Conservation (phyloP, 345 rosid genomes). For the Salix koriyanagi region DNA sequence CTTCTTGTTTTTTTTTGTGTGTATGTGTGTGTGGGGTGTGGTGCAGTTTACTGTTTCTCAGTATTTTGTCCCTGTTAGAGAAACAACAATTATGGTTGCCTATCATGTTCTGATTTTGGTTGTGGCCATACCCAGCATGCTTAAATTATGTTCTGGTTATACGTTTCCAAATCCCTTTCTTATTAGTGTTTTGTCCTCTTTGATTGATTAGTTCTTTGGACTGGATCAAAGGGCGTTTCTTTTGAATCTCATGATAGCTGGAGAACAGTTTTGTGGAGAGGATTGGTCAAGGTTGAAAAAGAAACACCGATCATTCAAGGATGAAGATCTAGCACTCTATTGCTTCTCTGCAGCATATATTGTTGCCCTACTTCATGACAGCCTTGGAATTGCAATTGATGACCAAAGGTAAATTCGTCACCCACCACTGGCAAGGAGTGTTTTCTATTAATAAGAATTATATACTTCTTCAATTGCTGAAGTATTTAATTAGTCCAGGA, state of each 20-base stretch:
- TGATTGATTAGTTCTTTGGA: slow-evolving; percentile 62
- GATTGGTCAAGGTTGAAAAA: slow-evolving; percentile 70
- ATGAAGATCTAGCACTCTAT: slow-evolving; percentile 58
- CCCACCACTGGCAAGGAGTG: neutral
- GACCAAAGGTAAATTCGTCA: slow-evolving; percentile 45
- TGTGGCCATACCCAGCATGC: neutral
- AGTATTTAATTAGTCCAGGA: neutral
- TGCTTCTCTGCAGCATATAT: slow-evolving; percentile 95
- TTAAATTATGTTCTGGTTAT: neutral
- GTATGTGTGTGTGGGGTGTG: too few species aligned
- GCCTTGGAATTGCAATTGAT: slow-evolving; percentile 63
- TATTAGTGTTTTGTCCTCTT: slow-evolving; percentile 7
- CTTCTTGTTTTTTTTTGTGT: too few species aligned
- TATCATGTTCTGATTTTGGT: neutral
- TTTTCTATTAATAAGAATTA: neutral
- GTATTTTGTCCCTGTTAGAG: neutral
- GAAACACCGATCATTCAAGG: slow-evolving; percentile 49
- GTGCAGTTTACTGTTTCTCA: neutral
- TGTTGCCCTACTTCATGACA: slow-evolving; percentile 82
- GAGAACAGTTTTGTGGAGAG: slow-evolving; percentile 67
- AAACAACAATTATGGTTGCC: neutral
- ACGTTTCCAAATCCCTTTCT: slow-evolving; percentile 3
- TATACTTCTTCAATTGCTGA: neutral
- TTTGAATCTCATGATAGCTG: slow-evolving; percentile 56
- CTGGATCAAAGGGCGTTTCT: slow-evolving; percentile 51